Evolutionary conservation across 306 rosid species (phyloP).

Genomic region (Cucurbita maxima): DNA sequence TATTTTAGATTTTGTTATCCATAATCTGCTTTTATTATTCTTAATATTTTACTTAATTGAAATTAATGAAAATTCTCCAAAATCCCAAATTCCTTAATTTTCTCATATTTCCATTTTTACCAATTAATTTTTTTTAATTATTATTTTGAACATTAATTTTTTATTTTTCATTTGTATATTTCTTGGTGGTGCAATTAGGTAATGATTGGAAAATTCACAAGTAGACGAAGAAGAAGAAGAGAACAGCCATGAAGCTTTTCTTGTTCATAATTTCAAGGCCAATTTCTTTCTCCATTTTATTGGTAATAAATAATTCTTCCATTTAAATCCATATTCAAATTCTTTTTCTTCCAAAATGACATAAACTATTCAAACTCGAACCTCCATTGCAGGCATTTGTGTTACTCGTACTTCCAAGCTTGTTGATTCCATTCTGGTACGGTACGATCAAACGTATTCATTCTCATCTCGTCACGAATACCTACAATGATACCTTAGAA

Average conservation of each 20-base stretch:
- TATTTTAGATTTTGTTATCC: no score
- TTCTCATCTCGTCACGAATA: background rate
- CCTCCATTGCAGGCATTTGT: constrained; percentile 8
- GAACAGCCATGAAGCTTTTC: background rate
- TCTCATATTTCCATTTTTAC: background rate
- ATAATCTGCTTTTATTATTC: no score
- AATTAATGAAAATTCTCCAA: no score
- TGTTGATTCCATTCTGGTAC: constrained; percentile 13
- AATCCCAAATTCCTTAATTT: no score
- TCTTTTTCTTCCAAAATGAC: background rate
- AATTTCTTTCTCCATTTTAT: constrained; percentile 4
- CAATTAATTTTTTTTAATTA: no score
- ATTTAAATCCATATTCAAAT: background rate
- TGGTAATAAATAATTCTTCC: constrained; percentile 3
- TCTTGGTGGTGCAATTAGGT: background rate
- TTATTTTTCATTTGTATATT: background rate
- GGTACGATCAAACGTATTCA: background rate
- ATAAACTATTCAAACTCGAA: no score
- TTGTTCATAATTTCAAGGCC: background rate
- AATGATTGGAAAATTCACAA: background rate
- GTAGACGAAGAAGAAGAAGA: background rate
- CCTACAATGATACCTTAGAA: background rate
- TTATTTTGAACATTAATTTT: no score
- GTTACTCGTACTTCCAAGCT: constrained; percentile 2
- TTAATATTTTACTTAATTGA: no score